Percentiles rank a stretch among this genome's conserved stretches.
Evolutionary conservation across 768 basidiomycete genomes (phyloP).

Genomic region (Chiua virens): DNA sequence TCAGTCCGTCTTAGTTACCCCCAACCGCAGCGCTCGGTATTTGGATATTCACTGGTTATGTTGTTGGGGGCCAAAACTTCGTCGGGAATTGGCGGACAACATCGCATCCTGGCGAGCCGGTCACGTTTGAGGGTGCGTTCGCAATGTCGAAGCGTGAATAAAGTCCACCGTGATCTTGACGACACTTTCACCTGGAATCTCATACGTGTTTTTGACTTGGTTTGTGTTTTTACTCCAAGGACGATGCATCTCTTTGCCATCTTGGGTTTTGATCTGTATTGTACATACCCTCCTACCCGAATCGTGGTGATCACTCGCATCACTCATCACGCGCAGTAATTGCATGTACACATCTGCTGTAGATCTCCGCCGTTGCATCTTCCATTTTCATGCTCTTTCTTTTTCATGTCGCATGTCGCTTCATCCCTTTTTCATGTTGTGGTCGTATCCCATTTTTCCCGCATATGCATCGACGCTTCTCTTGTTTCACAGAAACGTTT

Average conservation of each 20-base stretch:
- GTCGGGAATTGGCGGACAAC: conserved; percentile 70
- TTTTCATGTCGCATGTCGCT: neutral
- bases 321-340: conserved; percentile 2
- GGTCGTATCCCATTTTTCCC: neutral
- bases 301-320: conserved; percentile 6
- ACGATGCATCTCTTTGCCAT: conserved; percentile 5
- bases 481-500: neutral
- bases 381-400: conserved; percentile 5
- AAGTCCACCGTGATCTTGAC: neutral
- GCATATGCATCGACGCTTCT: neutral
- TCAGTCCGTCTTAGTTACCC: conserved; percentile 6
- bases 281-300: conserved; percentile 7
- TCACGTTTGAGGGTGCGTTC: conserved; percentile 64
- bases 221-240: conserved; percentile 4
- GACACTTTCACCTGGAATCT: neutral
- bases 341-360: conserved; percentile 14
- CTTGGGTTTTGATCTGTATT: conserved; percentile 6
- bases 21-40: conserved; percentile 11
- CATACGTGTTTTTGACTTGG: neutral
- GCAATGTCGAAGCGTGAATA: conserved; percentile 51
- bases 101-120: conserved; percentile 31
- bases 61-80: conserved; percentile 62
- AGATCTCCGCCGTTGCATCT: conserved; percentile 17
- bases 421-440: neutral
- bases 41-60: conserved; percentile 67